Evolutionary conservation across 306 rosid genomes (phyloP).

Genomic region (Malus asiatica): DNA sequence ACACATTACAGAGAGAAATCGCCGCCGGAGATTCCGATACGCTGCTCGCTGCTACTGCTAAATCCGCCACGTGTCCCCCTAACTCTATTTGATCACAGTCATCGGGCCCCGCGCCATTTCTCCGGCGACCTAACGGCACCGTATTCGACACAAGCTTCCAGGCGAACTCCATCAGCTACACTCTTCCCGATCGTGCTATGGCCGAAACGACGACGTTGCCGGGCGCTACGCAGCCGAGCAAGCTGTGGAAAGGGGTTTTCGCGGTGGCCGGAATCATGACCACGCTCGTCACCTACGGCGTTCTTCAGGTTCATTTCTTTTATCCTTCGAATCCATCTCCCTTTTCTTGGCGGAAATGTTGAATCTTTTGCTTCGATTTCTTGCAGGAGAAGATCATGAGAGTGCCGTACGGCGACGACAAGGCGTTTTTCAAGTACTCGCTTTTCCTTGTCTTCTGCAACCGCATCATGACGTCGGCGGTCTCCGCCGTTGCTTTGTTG

Average conservation of each 20-base stretch:
- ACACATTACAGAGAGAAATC: conserved; percentile 9
- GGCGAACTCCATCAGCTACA: too few relatives aligned
- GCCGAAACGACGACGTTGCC: conserved; percentile 40
- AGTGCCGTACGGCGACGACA: conserved; percentile 70
- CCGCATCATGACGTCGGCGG: conserved; percentile 83
- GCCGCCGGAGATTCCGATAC: conserved; percentile 25
- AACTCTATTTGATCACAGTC: conserved; percentile 1
- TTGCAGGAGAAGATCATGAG: conserved; percentile 98
- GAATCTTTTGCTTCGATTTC: neutral
- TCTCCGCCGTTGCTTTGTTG: conserved; percentile 79
- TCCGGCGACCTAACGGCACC: neutral
- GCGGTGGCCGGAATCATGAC: conserved; percentile 84
- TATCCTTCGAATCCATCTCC: neutral
- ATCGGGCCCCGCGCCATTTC: conserved; percentile 3
- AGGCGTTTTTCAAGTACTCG: conserved; percentile 68
- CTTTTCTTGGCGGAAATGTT: neutral
- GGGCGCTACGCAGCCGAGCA: conserved; percentile 28
- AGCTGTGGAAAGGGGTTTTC: conserved; percentile 52
- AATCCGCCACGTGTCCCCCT: conserved; percentile 1
- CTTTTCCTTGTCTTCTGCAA: conserved; percentile 92
- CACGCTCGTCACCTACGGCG: conserved; percentile 89
- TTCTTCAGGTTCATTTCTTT: conserved; percentile 61
- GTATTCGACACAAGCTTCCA: neutral
- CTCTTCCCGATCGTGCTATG: conserved; percentile 26
- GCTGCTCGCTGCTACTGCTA: neutral